These are phyloP conservation scores for Gossypium mustelinum DNA, from an alignment of 345 rosid genomes.

Conservation along the genomic window DNA sequence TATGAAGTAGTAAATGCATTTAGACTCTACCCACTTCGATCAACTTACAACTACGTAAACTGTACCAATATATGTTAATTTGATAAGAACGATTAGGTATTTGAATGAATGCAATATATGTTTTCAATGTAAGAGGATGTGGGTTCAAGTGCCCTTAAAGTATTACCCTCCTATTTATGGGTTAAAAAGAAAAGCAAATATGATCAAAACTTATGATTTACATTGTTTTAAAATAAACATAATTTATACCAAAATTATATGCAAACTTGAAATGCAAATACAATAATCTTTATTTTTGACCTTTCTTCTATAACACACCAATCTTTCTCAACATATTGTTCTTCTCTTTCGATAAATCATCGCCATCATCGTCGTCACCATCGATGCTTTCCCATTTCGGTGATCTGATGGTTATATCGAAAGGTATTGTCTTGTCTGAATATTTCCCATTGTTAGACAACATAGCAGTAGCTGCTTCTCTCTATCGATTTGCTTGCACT, in stretches of 20 bases:
- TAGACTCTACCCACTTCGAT: not conserved
- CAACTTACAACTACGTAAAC: not conserved
- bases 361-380: conserved; percentile 33
- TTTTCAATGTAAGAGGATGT: too few species aligned
- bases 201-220: too few species aligned
- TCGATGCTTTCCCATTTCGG: conserved; percentile 64
- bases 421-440: conserved; percentile 54
- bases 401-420: conserved; percentile 48
- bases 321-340: conserved; percentile 84
- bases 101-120: not conserved
- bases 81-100: not conserved
- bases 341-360: conserved; percentile 66
- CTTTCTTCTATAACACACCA: conserved; percentile 86
- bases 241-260: not conserved
- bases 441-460: conserved; percentile 72
- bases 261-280: not conserved
- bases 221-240: too few species aligned
- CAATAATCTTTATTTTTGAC: conserved; percentile 40
- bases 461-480: conserved; percentile 92
- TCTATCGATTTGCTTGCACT: conserved; percentile 94
- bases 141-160: too few species aligned
- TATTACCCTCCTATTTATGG: too few species aligned
- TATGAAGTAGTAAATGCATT: not conserved
- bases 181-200: too few species aligned
- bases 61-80: not conserved